Base-by-base conservation (phyloP, 1,284 basidiomycete genomes). In the Ceratobasidium sp. region DNA sequence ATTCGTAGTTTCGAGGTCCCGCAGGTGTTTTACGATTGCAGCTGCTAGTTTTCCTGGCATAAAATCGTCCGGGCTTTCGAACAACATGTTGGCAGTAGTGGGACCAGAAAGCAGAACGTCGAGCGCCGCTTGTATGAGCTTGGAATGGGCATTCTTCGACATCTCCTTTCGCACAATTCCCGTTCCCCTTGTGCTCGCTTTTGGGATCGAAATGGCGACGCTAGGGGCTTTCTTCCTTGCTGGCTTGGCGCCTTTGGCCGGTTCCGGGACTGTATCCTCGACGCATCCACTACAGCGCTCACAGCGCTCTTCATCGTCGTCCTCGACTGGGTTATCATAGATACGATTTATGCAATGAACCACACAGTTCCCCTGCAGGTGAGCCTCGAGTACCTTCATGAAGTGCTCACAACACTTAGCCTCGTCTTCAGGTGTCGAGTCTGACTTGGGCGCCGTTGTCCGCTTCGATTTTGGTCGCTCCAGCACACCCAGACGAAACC, bases 241-340 rank as follows among this genome's bases (percentile, higher is more conserved):
- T 19, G 27, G 24, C 59, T 62, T n/a, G n/a, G n/a, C n/a, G n/a
- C n/a, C n/a, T n/a, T n/a, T n/a, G n/a, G n/a, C n/a, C n/a, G n/a
- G n/a, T n/a, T n/a, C n/a, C n/a, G n/a, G n/a, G n/a, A n/a, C n/a
- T n/a, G n/a, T n/a, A n/a, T 63, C 60, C 17, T 29, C 14, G 2
- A 63, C 45, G 24, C 60, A 63, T 17, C 60, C 60, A n/a, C 60
- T 63, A 29, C 60, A 63, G 15, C 22, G 45, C 45, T 11, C 19
- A 24, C 60, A 63, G 1, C 36, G 9, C 22, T 27, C 8, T n/a
- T n/a, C n/a, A n/a, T n/a, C 45, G 22, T 11, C 22, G 56, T 33
- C 29, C 11, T 29, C 9, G 9, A 15, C 1, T 2, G 41, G 14
- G 41, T 63, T 48, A 17, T 11, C 60, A 24, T 63, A 63, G 19